Base-by-base conservation (phyloP, 2,329 filamentous ascomycete species). In the Cercospora zeae-maydis region DNA sequence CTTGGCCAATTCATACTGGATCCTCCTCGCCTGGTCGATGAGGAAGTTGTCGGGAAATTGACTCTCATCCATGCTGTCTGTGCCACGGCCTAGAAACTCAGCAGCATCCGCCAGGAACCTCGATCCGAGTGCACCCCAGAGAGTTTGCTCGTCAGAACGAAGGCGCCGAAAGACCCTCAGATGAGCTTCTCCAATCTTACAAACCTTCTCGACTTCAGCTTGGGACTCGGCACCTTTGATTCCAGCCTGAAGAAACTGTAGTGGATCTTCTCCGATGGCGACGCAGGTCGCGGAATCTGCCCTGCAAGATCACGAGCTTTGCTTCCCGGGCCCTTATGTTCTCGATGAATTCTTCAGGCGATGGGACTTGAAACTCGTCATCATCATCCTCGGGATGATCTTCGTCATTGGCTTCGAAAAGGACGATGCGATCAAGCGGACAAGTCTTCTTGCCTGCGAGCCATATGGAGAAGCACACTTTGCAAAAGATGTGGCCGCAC, bases 401-500 rank as follows among this genome's bases (percentile, higher is more conserved):
- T 16, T 45, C 31, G 10, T 34, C 24, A 16, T 52, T 13, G 24
- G 47, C 47, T 52, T 51, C 9, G n/a, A 59, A 59, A 3, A 59
- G 33, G 1, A 14, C 0, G 31, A 3, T 1, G 7, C 57, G 57
- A 51, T 45, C 45, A 11, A 49, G 31, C 2, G 42, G 42, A 19
- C 57, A 59, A 10, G 16, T 51, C 16, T 42, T 59, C 39, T 36
- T n/a, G n/a, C 13, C 5, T 30, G 16, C 8, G 31, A 53, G 39
- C 31, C 49, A 39, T 0, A 21, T 1, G n/a, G 14, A 4, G 30
- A 61, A 36, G 49, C 58, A 61, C 1, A 11, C 27, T 24, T 45
- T 33, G 51, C 58, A 61, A 4, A 45, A 61, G 16, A 27, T 36
- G 51, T 61, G 58, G 13, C 19, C 37, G 16, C 58, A 61, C 2